Evolutionary conservation across 805 yeast species (phyloP).

Genomic region (Saccharomycopsis vini): DNA sequence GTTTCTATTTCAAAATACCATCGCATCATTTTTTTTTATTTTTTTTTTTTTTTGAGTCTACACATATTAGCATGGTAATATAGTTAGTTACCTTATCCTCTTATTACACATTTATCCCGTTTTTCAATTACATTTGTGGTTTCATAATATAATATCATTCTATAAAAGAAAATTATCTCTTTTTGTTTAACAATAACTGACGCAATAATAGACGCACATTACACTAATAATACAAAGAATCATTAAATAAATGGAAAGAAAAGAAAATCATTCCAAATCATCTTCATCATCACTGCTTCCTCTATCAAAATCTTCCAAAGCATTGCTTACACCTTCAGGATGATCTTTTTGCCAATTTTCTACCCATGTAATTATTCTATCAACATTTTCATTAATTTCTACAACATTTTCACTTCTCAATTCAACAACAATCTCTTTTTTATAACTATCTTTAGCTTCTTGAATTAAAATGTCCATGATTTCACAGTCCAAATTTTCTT

Average conservation of each 20-base stretch:
- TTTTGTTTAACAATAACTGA: no score
- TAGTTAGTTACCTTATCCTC: no score
- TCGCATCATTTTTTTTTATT: no score
- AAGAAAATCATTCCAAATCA: conserved; percentile 3
- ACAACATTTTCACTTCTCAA: conserved; percentile 63
- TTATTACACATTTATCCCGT: no score
- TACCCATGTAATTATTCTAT: conserved; percentile 66
- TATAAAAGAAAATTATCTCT: no score
- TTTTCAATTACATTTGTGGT: no score
- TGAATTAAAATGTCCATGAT: conserved; percentile 86
- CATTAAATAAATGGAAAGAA: neutral
- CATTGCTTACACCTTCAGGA: conserved; percentile 52
- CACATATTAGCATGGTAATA: no score
- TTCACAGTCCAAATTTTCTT: conserved; percentile 91
- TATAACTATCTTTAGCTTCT: conserved; percentile 82
- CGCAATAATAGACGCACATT: no score
- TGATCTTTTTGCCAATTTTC: conserved; percentile 64
- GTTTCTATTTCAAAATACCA: no score
- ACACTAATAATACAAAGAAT: neutral
- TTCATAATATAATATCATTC: no score
- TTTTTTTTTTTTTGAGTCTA: no score
- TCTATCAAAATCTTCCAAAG: conserved; percentile 24
- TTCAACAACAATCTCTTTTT: conserved; percentile 73
- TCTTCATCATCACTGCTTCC: conserved; percentile 20
- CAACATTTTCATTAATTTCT: conserved; percentile 76